A percentile compares a stretch with the other conserved stretches of the same genome.
Evolutionary conservation across 129 eudicot species (phyloP).

Genomic region (Solidago caesia): DNA sequence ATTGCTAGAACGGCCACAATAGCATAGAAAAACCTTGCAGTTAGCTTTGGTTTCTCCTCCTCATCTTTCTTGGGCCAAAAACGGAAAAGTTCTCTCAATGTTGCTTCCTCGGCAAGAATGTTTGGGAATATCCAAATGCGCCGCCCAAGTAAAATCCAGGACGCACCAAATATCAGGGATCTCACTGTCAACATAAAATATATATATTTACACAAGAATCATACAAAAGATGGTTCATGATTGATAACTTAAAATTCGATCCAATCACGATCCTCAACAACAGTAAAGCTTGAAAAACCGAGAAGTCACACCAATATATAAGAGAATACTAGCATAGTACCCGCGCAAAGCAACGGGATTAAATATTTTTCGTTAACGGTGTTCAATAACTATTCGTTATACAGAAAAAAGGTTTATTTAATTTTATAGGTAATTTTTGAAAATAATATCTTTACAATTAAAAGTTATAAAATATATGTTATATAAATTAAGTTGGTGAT

Average conservation of each 20-base stretch:
- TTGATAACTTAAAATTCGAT: background rate
- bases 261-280: conserved; percentile 2
- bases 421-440: no score
- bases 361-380: no score
- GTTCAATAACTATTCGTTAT: no score
- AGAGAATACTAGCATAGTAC: no score
- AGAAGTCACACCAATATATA: no score
- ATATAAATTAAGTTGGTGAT: no score
- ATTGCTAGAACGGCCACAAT: conserved; percentile 62
- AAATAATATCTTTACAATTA: no score
- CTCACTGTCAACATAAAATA: conserved; percentile 54
- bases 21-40: conserved; percentile 82
- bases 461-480: no score
- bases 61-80: conserved; percentile 97
- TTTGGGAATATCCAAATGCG: conserved; percentile 96
- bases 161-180: conserved; percentile 71
- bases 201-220: background rate
- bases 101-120: conserved; percentile 97
- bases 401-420: no score
- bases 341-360: no score
- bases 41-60: conserved; percentile 88
- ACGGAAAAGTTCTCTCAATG: conserved; percentile 78
- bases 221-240: background rate
- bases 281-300: background rate
- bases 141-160: conserved; percentile 83